Base-by-base conservation (phyloP, 192 early-diverging fungal genomes). In the Coemansia sp. region DNA sequence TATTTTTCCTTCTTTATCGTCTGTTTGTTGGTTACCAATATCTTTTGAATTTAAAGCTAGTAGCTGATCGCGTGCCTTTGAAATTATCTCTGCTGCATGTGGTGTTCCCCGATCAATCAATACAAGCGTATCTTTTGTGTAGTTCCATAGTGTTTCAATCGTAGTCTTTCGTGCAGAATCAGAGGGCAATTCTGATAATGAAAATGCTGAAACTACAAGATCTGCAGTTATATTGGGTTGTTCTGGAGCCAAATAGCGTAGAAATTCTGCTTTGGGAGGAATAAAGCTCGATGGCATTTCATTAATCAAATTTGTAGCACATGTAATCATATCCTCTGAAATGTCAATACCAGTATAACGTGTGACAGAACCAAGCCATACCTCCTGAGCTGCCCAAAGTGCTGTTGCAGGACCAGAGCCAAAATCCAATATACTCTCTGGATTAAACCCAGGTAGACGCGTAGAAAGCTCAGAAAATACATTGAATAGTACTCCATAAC, bases 101-200 rank as follows among this genome's bases (percentile, higher is more conserved):
- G 91, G 90, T 11, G 89, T 91, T 8, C 94, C 94, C 9, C 91
- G 86, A 53, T 95, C 94, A 25, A 95, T 84, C 52, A 95, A 71
- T n/a, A 93, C 83, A 67, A 95, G 74, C 3, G 88, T 84, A 68
- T 95, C 92, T 2, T 69, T 67, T 14, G 92, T 93, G n/a, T 87
- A 85, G n/a, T 82, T 58, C 94, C 94, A 95, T 50, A 95, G 74
- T 11, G 84, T 83, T 51, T 91, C 82, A 9, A 95, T 67, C 0
- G 89, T 88, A 3, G 83, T 75, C 57, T 82, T 73, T 39, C 90
- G 89, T 3, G 88, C 39, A 3, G 85, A 81, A 46, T 88, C 85
- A 0, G 88, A 84, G 3, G 89, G 78, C n/a, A 94, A 68, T 14
- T 95, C 94, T 8, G 84, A 81, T 10, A 95, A 74, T 1, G 89